Conservation (phyloP, 257 asterid genomes). For the Petrea volubilis region DNA sequence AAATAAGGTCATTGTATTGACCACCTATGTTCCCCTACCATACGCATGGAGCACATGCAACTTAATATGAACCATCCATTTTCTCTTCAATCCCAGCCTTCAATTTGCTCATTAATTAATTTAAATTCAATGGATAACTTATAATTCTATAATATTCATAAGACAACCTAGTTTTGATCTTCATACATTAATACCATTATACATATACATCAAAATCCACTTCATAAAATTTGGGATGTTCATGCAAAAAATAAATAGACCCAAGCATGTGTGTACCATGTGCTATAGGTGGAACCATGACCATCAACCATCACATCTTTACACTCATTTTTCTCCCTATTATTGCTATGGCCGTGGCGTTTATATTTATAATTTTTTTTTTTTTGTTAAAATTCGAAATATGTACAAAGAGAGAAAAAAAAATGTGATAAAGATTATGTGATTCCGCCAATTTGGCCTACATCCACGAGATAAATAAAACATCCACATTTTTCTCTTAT, state of each 20-base stretch:
- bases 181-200: neutral
- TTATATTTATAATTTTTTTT: neutral
- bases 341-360: neutral
- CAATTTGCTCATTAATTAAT: constrained; percentile 4
- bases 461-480: too few species aligned
- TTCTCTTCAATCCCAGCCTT: constrained; percentile 13
- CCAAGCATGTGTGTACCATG: constrained; percentile 44
- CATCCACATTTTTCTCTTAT: too few species aligned
- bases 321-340: neutral
- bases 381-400: neutral
- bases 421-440: too few species aligned
- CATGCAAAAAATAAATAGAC: constrained; percentile 22
- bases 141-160: neutral
- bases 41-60: constrained; percentile 34
- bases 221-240: neutral
- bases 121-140: constrained; percentile 3
- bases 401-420: too few species aligned
- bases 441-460: too few species aligned
- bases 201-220: constrained; percentile 8
- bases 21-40: constrained; percentile 32
- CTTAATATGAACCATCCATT: constrained; percentile 26
- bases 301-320: constrained; percentile 31
- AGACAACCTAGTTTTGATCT: neutral
- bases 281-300: constrained; percentile 31
- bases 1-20: neutral